phyloP scores from a whole-genome alignment of 1,284 basidiomycete genomes.

The Cutaneotrichosporon spelunceum region DNA sequence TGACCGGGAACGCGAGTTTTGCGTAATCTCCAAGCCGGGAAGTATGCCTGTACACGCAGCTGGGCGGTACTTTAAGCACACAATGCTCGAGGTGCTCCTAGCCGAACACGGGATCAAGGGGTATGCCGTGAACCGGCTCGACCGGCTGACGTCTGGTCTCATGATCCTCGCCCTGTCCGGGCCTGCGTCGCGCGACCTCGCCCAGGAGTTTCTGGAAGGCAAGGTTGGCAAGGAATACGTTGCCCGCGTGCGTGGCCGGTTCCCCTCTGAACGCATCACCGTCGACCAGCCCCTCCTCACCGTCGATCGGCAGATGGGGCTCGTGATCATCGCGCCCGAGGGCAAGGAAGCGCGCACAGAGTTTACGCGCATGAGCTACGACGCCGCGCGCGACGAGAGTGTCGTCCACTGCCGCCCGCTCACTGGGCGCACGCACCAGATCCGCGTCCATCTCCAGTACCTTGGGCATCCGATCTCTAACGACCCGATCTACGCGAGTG shows the following conservation, averaged over 20 bases:
- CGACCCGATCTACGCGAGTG: slow-evolving; percentile 78
- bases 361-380: slow-evolving; percentile 82
- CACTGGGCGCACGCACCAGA: slow-evolving; percentile 89
- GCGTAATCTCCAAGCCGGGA: slow-evolving; percentile 93
- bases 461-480: slow-evolving; percentile 92
- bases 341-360: slow-evolving; percentile 89
- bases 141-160: slow-evolving; percentile 89
- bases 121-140: slow-evolving; percentile 82
- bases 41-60: slow-evolving; percentile 87
- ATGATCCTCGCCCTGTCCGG: slow-evolving; percentile 88
- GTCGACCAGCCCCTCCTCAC: slow-evolving; percentile 87
- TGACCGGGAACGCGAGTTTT: slow-evolving; percentile 73
- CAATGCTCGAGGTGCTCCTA: slow-evolving; percentile 80
- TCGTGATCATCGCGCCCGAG: slow-evolving; percentile 90
- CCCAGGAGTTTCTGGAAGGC: slow-evolving; percentile 76
- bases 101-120: slow-evolving; percentile 77
- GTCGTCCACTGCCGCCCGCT: slow-evolving; percentile 83
- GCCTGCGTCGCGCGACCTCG: slow-evolving; percentile 67
- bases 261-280: slow-evolving; percentile 73
- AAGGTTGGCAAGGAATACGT: slow-evolving; percentile 86
- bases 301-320: slow-evolving; percentile 90
- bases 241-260: slow-evolving; percentile 75
- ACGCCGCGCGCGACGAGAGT: slow-evolving; percentile 74
- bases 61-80: slow-evolving; percentile 82
- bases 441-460: slow-evolving; percentile 92